Conservation (phyloP, 2,329 filamentous ascomycete genomes). For the Calcarisporium arbuscula region DNA sequence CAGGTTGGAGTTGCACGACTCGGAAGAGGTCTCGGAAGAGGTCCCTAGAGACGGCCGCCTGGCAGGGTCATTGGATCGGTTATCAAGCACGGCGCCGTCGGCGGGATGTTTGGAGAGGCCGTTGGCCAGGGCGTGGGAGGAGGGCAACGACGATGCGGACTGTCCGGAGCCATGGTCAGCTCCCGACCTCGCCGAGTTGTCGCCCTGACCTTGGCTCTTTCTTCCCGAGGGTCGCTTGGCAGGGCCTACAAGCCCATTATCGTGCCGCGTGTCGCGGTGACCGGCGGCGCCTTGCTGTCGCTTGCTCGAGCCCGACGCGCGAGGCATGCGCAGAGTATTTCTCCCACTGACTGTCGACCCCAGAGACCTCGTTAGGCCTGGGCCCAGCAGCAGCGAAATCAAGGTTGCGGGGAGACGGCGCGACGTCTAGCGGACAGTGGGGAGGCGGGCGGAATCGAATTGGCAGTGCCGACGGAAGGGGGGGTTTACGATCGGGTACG, state of each 20-base stretch:
- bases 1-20: conserved; percentile 39
- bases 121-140: conserved; percentile 23
- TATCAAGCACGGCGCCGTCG: conserved; percentile 29
- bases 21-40: conserved; percentile 49
- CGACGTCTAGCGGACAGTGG: too few species aligned
- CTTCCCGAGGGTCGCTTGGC: conserved; percentile 31
- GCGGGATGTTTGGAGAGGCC: conserved; percentile 27
- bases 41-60: conserved; percentile 44
- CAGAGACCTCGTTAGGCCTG: conserved; percentile 25
- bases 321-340: conserved; percentile 50
- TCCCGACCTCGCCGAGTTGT: conserved; percentile 30
- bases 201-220: conserved; percentile 41
- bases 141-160: conserved; percentile 21
- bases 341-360: conserved; percentile 28
- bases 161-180: conserved; percentile 23
- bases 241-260: conserved; percentile 74
- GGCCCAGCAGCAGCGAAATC: conserved; percentile 30
- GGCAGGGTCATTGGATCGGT: conserved; percentile 33
- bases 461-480: too few species aligned
- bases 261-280: conserved; percentile 70
- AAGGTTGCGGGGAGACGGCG: too few species aligned
- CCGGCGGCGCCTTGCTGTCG: conserved; percentile 56
- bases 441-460: too few species aligned
- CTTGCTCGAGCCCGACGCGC: conserved; percentile 51
- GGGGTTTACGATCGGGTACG: too few species aligned